Conservation (phyloP, 805 yeast species). For the Pichia occidentalis region DNA sequence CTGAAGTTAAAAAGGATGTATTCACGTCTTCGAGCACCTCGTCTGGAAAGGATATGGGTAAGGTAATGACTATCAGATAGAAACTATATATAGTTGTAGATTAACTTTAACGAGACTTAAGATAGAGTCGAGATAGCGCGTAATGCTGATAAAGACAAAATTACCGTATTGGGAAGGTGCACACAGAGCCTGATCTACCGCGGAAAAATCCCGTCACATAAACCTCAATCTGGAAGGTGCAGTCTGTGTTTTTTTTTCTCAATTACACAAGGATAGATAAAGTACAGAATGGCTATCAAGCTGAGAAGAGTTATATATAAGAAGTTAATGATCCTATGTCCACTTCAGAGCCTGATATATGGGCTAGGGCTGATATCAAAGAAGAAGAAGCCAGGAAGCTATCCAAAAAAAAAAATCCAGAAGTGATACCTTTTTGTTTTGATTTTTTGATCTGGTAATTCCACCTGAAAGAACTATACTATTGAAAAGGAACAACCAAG, state of each 20-base stretch:
- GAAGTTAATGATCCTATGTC: too few species aligned
- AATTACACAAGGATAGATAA: too few species aligned
- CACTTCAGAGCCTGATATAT: too few species aligned
- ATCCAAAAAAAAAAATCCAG: too few species aligned
- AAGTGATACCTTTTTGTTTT: too few species aligned
- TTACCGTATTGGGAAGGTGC: slow-evolving; percentile 5
- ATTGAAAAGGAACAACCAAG: not conserved
- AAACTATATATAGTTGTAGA: not conserved
- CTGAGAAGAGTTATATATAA: not conserved
- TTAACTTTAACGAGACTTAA: too few species aligned
- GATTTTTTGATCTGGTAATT: too few species aligned
- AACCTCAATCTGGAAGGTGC: slow-evolving; percentile 16
- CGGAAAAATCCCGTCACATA: slow-evolving; percentile 4
- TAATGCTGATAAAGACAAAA: not conserved
- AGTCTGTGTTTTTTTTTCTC: slow-evolving; percentile 5
- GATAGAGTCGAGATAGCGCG: too few species aligned
- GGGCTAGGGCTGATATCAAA: too few species aligned
- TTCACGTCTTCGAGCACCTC: slow-evolving; percentile 29
- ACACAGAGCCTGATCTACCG: slow-evolving; percentile 1
- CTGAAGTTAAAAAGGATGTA: slow-evolving; percentile 18
- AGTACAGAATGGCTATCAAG: too few species aligned
- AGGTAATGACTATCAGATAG: slow-evolving; percentile 46
- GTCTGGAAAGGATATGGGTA: slow-evolving; percentile 45
- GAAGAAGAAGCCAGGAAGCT: too few species aligned
- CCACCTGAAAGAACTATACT: too few species aligned